A percentile compares a stretch with the other conserved stretches of the same genome.
These are phyloP conservation scores for Blastomyces gilchristii DNA, from an alignment of 2,329 filamentous ascomycete genomes.

Conservation along the genomic window DNA sequence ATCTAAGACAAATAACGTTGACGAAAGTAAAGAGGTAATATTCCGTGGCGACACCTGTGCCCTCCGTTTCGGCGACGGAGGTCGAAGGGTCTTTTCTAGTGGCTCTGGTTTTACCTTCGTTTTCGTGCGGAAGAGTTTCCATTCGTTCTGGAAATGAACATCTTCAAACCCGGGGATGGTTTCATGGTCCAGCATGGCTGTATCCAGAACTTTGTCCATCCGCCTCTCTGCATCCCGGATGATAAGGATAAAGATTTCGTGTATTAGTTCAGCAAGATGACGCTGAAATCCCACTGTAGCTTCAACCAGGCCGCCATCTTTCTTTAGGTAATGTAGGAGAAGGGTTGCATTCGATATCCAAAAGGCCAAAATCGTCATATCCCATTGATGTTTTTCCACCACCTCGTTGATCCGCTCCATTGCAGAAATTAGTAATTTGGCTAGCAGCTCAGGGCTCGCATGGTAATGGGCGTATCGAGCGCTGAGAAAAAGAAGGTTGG, in stretches of 20 bases:
- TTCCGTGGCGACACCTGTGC: constrained; percentile 89
- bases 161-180: constrained; percentile 96
- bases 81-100: constrained; percentile 78
- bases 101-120: constrained; percentile 81
- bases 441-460: constrained; percentile 72
- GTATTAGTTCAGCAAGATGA: constrained; percentile 86
- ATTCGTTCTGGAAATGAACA: constrained; percentile 94
- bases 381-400: constrained; percentile 93
- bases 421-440: constrained; percentile 67
- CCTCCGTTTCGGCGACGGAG: constrained; percentile 83
- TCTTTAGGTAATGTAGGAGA: constrained; percentile 92
- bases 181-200: constrained; percentile 93
- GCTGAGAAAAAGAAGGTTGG: constrained; percentile 92
- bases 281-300: constrained; percentile 83
- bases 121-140: constrained; percentile 93
- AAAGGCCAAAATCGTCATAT: constrained; percentile 98
- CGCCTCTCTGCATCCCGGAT: constrained; percentile 90
- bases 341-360: constrained; percentile 98
- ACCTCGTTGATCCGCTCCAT: constrained; percentile 96
- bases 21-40: constrained; percentile 88
- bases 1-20: constrained; percentile 91
- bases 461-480: constrained; percentile 96
- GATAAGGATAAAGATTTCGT: constrained; percentile 97
- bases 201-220: constrained; percentile 89
- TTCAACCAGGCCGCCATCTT: constrained; percentile 70